A percentile compares a stretch with the other conserved stretches of the same genome.
phyloP scores from a whole-genome alignment of 139 green algal genomes.

The Helicosporidium sp. region DNA sequence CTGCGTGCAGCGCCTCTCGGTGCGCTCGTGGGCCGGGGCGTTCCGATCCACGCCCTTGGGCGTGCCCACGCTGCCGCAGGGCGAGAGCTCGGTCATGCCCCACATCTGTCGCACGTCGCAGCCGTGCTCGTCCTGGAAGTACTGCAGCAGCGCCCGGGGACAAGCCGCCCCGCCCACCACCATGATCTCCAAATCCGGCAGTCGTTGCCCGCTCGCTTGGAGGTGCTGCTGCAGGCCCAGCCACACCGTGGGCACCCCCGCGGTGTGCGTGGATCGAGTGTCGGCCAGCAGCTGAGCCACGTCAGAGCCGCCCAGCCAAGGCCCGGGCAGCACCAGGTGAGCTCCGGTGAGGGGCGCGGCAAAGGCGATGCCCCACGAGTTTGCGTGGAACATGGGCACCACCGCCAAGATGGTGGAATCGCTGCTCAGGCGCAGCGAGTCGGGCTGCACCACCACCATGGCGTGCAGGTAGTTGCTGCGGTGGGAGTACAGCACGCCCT shows the following conservation, averaged over 20 bases:
- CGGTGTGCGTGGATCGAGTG: slow-evolving; percentile 22
- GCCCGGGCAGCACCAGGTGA: slow-evolving; percentile 47
- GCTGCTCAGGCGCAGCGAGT: slow-evolving; percentile 25
- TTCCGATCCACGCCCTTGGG: no score
- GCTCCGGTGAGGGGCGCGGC: slow-evolving; percentile 42
- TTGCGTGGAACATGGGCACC: slow-evolving; percentile 63
- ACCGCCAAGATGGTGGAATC: slow-evolving; percentile 25
- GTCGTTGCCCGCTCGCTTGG: slow-evolving; percentile 13
- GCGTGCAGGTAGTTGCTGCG: slow-evolving; percentile 53
- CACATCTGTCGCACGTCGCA: slow-evolving; percentile 41
- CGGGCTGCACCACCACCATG: slow-evolving; percentile 16
- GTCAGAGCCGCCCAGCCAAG: slow-evolving; percentile 37
- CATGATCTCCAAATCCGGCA: slow-evolving; percentile 24
- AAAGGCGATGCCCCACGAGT: slow-evolving; percentile 46
- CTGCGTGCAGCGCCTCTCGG: slow-evolving; percentile 14
- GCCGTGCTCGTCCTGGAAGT: slow-evolving; percentile 12
- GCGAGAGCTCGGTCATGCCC: slow-evolving; percentile 61
- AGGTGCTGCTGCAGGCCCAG: slow-evolving; percentile 35
- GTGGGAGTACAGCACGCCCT: slow-evolving; percentile 58
- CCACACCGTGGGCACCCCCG: slow-evolving; percentile 58
- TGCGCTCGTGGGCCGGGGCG: neutral
- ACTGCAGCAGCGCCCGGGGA: slow-evolving; percentile 12
- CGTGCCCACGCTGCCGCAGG: slow-evolving; percentile 31
- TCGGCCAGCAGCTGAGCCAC: slow-evolving; percentile 37
- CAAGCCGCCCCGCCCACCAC: slow-evolving; percentile 44